Evolutionary conservation across 1,284 basidiomycete genomes (phyloP), one percentile per base, ranked within the genome.

Genomic region (Fomitopsis schrenkii): DNA sequence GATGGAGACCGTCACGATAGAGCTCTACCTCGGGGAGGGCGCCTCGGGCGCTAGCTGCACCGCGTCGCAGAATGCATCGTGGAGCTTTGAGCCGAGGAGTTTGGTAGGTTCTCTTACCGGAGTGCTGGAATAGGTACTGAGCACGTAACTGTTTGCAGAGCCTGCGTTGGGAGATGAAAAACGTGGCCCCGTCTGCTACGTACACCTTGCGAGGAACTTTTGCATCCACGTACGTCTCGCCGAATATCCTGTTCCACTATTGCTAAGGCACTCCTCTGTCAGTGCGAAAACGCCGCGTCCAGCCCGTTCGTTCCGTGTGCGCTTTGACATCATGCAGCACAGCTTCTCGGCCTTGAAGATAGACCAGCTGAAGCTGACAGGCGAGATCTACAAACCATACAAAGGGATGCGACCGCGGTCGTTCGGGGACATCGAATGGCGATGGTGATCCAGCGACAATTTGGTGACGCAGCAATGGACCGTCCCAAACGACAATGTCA

Each of bases 341-440:
- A 87, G 87, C 42, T 91, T 90, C 71, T 94, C 93, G 1, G 83
- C 88, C 8, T 77, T 97, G 58, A 91, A 91, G 64, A 88, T 97
- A 2, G 91, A 94, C 63, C 88, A 94, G 67, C 82, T 98, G 60
- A 93, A 89, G 71, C 78, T 97, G n/a, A 84, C 83, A 0, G 87
- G 90, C 2, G 91, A 92, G 72, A 75, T 86, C 15, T 95, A 93
- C 79, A 97, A 95, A 75, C 78, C 79, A 5, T 82, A 77, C 66
- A 81, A 85, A 71, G 91, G 91, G 22, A 87, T 93, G 60, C 76
- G 91, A 67, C 84, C 86, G 42, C 77, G 78, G 54, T 80, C 84
- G 14, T 70, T 75, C 44, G 89, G 86, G n/a, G 80, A 83, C 53
- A 75, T 91, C 14, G 89, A 91, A 70, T 91, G 88, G 86, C 81